phyloP scores from a whole-genome alignment of 768 basidiomycete species.

The Lentinula boryana region DNA sequence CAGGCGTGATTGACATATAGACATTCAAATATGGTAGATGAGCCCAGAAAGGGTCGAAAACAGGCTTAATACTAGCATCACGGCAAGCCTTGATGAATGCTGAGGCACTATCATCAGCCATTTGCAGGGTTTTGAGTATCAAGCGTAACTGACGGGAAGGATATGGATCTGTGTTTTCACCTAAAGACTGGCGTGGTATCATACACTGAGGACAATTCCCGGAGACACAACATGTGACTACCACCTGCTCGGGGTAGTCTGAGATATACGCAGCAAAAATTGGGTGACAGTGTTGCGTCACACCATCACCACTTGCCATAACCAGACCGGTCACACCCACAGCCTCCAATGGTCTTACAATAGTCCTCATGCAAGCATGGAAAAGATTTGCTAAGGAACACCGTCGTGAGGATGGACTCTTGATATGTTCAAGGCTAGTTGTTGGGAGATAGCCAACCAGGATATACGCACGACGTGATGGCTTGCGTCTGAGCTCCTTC shows the following conservation, averaged over 20 bases:
- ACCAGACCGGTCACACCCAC: neutral
- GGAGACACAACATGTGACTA: constrained; percentile 12
- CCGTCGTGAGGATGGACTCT: neutral
- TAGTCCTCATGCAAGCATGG: neutral
- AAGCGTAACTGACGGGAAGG: neutral
- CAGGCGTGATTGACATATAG: constrained; percentile 15
- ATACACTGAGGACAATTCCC: constrained; percentile 7
- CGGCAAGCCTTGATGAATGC: neutral
- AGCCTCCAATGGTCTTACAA: neutral
- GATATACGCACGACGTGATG: neutral
- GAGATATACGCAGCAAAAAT: no score
- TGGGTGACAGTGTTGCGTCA: no score
- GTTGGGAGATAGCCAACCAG: neutral
- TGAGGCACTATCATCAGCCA: no score
- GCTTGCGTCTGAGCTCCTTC: neutral
- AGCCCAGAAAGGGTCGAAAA: constrained; percentile 18
- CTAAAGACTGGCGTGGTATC: no score
- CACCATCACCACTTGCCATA: neutral
- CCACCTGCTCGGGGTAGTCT: constrained; percentile 14
- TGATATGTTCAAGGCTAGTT: neutral
- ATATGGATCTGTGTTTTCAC: neutral
- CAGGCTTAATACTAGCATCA: constrained; percentile 11
- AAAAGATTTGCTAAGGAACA: neutral
- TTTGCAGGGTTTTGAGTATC: no score
- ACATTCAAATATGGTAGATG: constrained; percentile 17